These are phyloP conservation scores for Piromyces finnis DNA, from an alignment of 192 early-diverging fungal genomes.

Conservation along the genomic window DNA sequence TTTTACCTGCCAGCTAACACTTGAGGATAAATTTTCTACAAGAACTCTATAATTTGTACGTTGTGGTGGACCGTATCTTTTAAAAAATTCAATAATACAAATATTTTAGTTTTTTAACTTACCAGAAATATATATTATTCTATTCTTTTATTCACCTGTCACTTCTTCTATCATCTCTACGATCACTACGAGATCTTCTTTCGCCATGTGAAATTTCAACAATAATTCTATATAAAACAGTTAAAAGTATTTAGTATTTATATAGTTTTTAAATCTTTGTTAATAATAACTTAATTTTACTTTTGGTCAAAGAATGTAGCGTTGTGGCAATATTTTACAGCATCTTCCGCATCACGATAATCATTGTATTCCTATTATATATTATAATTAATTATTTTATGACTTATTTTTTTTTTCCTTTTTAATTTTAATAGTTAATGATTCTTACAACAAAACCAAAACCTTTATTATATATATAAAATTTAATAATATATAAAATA, in stretches of 20 bases:
- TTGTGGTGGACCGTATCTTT: not conserved
- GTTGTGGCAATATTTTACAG: slow-evolving; percentile 66
- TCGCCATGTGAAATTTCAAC: slow-evolving; percentile 1
- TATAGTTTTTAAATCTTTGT: no score
- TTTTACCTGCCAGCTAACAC: slow-evolving; percentile 66
- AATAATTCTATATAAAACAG: not conserved
- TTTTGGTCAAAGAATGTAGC: slow-evolving; percentile 68
- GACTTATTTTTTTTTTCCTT: no score
- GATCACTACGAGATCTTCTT: not conserved
- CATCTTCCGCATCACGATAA: slow-evolving; percentile 72
- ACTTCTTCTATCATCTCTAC: not conserved
- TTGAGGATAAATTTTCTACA: slow-evolving; percentile 63
- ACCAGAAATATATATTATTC: no score
- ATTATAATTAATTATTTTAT: not conserved
- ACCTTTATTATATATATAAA: no score
- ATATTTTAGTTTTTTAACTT: no score
- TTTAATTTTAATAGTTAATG: no score
- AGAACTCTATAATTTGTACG: slow-evolving; percentile 39
- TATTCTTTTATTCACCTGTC: not conserved
- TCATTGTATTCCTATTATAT: slow-evolving; percentile 60
- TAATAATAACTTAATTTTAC: no score
- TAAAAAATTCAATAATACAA: no score
- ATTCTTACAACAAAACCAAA: not conserved
- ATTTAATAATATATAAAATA: no score
- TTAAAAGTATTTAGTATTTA: not conserved